phyloP scores from a whole-genome alignment of 2,329 filamentous ascomycete species.

The Hypoxylon rubiginosum region DNA sequence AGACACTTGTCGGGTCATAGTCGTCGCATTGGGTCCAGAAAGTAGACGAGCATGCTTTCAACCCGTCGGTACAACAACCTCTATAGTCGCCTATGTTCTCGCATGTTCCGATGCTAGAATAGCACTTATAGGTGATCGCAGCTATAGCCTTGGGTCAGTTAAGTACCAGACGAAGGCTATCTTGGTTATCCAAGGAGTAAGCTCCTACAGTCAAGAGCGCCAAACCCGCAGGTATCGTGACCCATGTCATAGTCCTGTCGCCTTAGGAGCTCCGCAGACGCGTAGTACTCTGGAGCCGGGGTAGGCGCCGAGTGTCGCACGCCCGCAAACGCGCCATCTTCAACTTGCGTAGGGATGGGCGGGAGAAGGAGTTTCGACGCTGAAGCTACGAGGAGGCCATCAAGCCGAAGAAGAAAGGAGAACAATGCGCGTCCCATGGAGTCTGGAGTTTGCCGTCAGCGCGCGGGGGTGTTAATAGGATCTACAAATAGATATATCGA shows the following conservation, averaged over 20 bases:
- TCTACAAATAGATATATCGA: background rate
- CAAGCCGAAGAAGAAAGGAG: conserved; percentile 17
- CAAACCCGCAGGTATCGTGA: conserved; percentile 42
- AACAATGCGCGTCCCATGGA: conserved; percentile 25
- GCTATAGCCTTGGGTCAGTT: conserved; percentile 24
- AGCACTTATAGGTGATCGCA: conserved; percentile 32
- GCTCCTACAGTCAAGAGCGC: conserved; percentile 26
- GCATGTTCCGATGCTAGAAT: conserved; percentile 29
- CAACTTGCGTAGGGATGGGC: conserved; percentile 17
- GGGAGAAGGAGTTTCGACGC: conserved; percentile 19
- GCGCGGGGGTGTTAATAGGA: background rate
- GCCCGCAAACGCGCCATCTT: conserved; percentile 31
- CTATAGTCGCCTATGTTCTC: conserved; percentile 33
- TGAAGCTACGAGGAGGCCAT: conserved; percentile 14
- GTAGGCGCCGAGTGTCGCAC: conserved; percentile 29
- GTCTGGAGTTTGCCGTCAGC: background rate
- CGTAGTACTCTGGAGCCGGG: conserved; percentile 28
- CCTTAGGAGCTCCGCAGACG: conserved; percentile 27
- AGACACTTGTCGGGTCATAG: conserved; percentile 33
- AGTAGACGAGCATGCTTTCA: conserved; percentile 33
- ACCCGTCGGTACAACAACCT: conserved; percentile 35
- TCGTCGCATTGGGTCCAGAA: conserved; percentile 40
- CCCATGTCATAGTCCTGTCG: conserved; percentile 33
- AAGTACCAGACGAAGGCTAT: conserved; percentile 1
- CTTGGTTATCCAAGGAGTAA: background rate